Evolutionary conservation across 2,329 filamentous ascomycete genomes (phyloP).

Genomic region (Fusarium avenaceum): DNA sequence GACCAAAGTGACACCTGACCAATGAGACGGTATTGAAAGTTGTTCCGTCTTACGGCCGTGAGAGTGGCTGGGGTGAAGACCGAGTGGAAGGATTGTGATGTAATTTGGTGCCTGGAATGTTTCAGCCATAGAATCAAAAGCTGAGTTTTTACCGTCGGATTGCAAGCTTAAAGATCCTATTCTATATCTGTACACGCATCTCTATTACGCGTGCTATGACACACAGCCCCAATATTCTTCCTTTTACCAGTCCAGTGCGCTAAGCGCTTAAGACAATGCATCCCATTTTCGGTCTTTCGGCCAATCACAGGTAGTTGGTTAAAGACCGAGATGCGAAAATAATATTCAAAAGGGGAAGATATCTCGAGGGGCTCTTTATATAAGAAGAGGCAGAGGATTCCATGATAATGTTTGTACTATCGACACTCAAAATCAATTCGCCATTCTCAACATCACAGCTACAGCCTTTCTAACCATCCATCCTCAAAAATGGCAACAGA

Average conservation of each 20-base stretch:
- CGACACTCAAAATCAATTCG: no score
- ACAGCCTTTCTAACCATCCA: no score
- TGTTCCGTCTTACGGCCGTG: slow-evolving; percentile 1
- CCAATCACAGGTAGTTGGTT: background rate
- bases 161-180: no score
- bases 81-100: slow-evolving; percentile 9
- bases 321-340: slow-evolving; percentile 4
- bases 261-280: no score
- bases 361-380: no score
- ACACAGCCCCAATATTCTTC: background rate
- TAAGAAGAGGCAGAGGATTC: no score
- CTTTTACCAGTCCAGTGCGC: background rate
- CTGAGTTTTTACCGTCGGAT: background rate
- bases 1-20: accelerated
- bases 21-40: background rate
- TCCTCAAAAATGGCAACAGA: background rate
- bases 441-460: no score
- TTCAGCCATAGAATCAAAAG: background rate
- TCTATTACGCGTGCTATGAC: background rate
- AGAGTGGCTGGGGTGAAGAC: background rate
- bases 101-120: background rate
- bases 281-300: background rate
- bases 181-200: background rate
- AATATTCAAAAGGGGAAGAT: background rate
- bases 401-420: no score